A percentile compares a stretch with the other conserved stretches of the same genome.
phyloP scores from a whole-genome alignment of 176 grass and related monocot genomes.

The Avena eriantha region DNA sequence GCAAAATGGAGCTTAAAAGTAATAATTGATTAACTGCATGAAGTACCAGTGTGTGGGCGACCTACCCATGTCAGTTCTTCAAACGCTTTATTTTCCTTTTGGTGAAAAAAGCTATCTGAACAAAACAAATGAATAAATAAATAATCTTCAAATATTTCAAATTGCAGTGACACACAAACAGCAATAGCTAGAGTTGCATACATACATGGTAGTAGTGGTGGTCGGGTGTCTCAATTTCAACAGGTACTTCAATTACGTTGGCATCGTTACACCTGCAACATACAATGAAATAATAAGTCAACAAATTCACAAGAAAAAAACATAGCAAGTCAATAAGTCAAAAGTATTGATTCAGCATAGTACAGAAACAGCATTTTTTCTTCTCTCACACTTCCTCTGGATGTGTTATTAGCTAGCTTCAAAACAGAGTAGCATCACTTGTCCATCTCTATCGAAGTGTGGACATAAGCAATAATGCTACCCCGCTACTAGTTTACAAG shows the following conservation, averaged over 20 bases:
- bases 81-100: constrained; percentile 54
- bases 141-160: constrained; percentile 15
- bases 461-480: constrained; percentile 12
- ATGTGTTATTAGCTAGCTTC: constrained; percentile 13
- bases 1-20: constrained; percentile 5
- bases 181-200: constrained; percentile 11
- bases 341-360: constrained; percentile 22
- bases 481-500: constrained; percentile 6
- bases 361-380: constrained; percentile 28
- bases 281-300: constrained; percentile 41
- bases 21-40: constrained; percentile 16
- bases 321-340: constrained; percentile 25
- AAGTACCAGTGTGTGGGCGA: constrained; percentile 14
- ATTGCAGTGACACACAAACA: constrained; percentile 4
- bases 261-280: constrained; percentile 71
- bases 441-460: constrained; percentile 3
- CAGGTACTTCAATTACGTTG: constrained; percentile 76
- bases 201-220: constrained; percentile 95
- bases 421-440: not conserved
- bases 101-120: constrained; percentile 92
- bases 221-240: constrained; percentile 95
- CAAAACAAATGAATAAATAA: constrained; percentile 32
- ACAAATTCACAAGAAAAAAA: constrained; percentile 41
- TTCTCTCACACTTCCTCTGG: constrained; percentile 19
- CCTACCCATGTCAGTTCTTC: constrained; percentile 99